These are phyloP conservation scores for Candida sanyaensis DNA, from an alignment of 1,139 yeast genomes.

Conservation along the genomic window DNA sequence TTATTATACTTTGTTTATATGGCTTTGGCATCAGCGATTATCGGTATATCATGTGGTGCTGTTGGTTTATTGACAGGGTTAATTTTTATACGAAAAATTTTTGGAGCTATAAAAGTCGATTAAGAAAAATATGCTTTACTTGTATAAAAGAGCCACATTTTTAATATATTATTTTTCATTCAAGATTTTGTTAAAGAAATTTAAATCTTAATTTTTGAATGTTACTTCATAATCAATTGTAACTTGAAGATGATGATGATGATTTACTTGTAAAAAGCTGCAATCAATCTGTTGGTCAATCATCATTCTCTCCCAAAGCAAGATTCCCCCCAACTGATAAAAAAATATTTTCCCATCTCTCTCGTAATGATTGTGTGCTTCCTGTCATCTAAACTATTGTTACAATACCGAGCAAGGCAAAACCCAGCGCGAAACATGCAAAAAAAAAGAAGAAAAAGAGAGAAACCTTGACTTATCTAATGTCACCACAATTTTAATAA, in stretches of 20 bases:
- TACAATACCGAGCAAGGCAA: too few relatives aligned
- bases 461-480: background rate
- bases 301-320: too few relatives aligned
- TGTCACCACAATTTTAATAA: background rate
- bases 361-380: too few relatives aligned
- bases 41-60: conserved; percentile 77
- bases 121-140: conserved; percentile 18
- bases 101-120: conserved; percentile 60
- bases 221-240: too few relatives aligned
- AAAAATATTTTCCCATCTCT: too few relatives aligned
- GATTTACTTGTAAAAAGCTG: too few relatives aligned
- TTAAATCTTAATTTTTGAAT: background rate
- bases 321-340: too few relatives aligned
- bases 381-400: too few relatives aligned
- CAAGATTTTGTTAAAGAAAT: background rate
- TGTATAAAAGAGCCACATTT: too few relatives aligned
- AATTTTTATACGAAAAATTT: conserved; percentile 57
- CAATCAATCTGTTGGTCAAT: too few relatives aligned
- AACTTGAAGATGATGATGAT: too few relatives aligned
- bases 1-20: conserved; percentile 74
- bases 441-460: background rate
- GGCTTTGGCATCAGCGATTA: conserved; percentile 59
- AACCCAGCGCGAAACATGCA: too few relatives aligned
- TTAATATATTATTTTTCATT: background rate
- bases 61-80: conserved; percentile 69